These are phyloP conservation scores for Flaveria bidentis DNA, from an alignment of 129 eudicot species.

Conservation along the genomic window DNA sequence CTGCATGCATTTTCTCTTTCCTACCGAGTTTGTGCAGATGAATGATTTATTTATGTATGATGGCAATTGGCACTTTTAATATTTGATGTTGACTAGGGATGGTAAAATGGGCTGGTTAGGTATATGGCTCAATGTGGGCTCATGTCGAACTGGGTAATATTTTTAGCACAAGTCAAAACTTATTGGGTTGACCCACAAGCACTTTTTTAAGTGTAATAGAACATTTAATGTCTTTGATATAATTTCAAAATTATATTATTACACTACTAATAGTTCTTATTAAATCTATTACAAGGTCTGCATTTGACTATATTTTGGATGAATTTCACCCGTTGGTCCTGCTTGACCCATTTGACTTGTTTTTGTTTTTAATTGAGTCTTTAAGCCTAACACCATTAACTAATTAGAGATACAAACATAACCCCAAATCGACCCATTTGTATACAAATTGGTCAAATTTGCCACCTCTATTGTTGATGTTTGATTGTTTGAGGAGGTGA, in stretches of 20 bases:
- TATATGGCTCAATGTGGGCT: neutral
- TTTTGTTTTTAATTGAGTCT: neutral
- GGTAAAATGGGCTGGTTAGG: neutral
- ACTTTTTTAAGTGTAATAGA: neutral
- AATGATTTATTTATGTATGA: constrained; percentile 8
- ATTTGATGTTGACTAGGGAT: constrained; percentile 2
- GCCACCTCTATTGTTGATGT: neutral
- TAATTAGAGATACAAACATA: neutral
- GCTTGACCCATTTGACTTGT: neutral
- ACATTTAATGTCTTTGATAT: neutral
- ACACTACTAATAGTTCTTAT: neutral
- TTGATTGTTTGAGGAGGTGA: constrained; percentile 7
- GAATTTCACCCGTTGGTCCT: neutral
- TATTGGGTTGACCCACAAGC: neutral
- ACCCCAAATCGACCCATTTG: neutral
- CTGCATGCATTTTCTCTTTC: constrained; percentile 9
- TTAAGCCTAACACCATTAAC: neutral
- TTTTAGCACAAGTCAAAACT: neutral
- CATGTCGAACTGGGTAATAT: neutral
- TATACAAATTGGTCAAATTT: neutral
- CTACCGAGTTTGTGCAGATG: constrained; percentile 2
- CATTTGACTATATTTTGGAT: constrained; percentile 10
- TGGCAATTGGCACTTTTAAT: neutral
- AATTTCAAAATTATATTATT: neutral
- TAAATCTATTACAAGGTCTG: neutral